Conservation (phyloP, 2,329 filamentous ascomycete genomes). For the Trichoderma hamatum region DNA sequence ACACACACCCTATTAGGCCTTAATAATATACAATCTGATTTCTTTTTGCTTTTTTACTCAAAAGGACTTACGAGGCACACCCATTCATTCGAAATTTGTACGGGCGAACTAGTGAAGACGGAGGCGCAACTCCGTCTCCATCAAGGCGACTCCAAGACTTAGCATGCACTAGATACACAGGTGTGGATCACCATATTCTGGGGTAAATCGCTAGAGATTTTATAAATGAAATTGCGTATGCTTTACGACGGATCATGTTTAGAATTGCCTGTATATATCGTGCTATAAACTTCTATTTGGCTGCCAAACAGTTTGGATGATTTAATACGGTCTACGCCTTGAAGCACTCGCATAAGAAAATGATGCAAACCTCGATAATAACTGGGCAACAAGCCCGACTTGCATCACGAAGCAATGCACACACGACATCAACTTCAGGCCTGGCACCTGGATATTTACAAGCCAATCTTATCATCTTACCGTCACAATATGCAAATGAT, state of each 20-base stretch:
- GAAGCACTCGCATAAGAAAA: background rate
- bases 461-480: conserved; percentile 65
- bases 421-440: conserved; percentile 54
- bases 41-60: background rate
- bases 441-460: conserved; percentile 60
- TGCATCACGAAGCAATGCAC: conserved; percentile 45
- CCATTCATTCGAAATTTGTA: background rate
- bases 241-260: background rate
- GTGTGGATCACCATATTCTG: background rate
- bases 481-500: conserved; percentile 57
- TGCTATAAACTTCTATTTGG: background rate
- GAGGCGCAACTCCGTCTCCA: conserved; percentile 30
- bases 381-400: conserved; percentile 46
- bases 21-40: background rate
- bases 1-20: background rate
- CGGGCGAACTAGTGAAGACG: conserved; percentile 1
- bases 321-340: background rate
- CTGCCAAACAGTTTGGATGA: background rate
- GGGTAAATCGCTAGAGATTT: background rate
- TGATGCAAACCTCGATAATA: background rate
- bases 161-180: background rate
- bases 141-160: background rate
- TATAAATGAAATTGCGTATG: background rate
- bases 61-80: background rate
- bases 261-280: background rate